Evolutionary conservation across 1,284 basidiomycete species (phyloP).

Genomic region (Gymnopus androsaceus): DNA sequence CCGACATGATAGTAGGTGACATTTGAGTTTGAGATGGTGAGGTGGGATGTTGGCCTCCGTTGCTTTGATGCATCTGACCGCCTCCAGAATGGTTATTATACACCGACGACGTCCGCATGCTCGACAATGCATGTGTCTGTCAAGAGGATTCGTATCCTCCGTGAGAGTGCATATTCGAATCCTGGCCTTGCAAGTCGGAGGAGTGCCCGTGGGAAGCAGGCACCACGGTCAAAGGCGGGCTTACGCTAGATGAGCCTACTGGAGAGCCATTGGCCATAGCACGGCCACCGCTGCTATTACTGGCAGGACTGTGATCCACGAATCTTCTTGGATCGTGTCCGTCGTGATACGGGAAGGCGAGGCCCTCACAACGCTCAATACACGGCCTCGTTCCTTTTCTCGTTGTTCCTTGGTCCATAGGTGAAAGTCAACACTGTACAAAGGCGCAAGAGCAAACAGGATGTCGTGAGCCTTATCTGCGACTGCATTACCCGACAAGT

Average conservation of each 20-base stretch:
- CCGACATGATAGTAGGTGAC: conserved; percentile 23
- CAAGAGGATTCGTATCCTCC: conserved; percentile 33
- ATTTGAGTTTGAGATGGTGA: conserved; percentile 33
- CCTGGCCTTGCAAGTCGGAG: background rate
- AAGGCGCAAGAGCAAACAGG: conserved; percentile 64
- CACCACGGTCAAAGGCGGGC: conserved; percentile 38
- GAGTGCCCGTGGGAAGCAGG: background rate
- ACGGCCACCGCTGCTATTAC: conserved; percentile 25
- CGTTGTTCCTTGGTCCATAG: conserved; percentile 47
- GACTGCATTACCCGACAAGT: conserved; percentile 57
- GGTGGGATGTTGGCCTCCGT: conserved; percentile 21
- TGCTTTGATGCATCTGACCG: conserved; percentile 10
- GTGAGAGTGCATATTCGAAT: conserved; percentile 29
- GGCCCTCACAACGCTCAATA: conserved; percentile 65
- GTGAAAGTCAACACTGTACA: conserved; percentile 65
- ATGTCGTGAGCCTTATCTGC: conserved; percentile 75
- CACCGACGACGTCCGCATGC: conserved; percentile 31
- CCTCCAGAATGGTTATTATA: conserved; percentile 23
- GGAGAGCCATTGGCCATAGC: conserved; percentile 34
- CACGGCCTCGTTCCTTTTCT: conserved; percentile 58
- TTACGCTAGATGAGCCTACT: conserved; percentile 45
- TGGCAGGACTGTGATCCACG: conserved; percentile 47
- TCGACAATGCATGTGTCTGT: conserved; percentile 37
- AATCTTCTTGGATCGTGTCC: conserved; percentile 52
- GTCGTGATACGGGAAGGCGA: conserved; percentile 80